Evolutionary conservation across 148 eudicot genomes (phyloP).

Genomic region (Selenicereus undatus): DNA sequence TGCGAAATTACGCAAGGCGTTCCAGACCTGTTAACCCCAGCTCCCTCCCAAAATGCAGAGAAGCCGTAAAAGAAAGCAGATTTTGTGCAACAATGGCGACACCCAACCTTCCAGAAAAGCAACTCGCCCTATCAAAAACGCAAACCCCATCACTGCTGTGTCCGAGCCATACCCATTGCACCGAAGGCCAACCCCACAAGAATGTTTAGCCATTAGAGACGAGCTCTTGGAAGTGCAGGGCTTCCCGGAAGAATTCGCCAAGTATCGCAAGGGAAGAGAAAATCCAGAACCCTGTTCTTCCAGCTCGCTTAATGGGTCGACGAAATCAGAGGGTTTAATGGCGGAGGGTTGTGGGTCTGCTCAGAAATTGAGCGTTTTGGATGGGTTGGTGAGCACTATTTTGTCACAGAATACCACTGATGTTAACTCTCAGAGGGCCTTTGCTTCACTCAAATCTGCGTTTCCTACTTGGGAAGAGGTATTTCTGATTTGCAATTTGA

Average conservation of each 20-base stretch:
- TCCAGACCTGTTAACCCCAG: no score
- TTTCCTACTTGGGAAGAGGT: slow-evolving; percentile 79
- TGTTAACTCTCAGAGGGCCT: slow-evolving; percentile 68
- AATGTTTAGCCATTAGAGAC: slow-evolving; percentile 57
- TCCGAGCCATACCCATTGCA: slow-evolving; percentile 50
- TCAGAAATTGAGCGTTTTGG: slow-evolving; percentile 62
- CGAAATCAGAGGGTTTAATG: slow-evolving; percentile 18
- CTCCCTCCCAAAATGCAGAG: slow-evolving; percentile 30
- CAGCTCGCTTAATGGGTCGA: slow-evolving; percentile 19
- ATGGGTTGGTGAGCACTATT: slow-evolving; percentile 61
- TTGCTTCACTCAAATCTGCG: slow-evolving; percentile 62
- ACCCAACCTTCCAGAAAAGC: slow-evolving; percentile 17
- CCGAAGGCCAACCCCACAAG: slow-evolving; percentile 61
- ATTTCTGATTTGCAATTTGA: slow-evolving; percentile 29
- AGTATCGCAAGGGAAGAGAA: slow-evolving; percentile 50
- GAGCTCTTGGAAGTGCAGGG: slow-evolving; percentile 63
- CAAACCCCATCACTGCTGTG: background rate
- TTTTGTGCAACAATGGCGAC: slow-evolving; percentile 8
- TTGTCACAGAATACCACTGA: slow-evolving; percentile 86
- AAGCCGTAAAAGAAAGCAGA: slow-evolving; percentile 44
- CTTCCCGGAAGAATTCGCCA: slow-evolving; percentile 65
- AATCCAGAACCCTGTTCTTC: slow-evolving; percentile 19
- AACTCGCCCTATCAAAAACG: slow-evolving; percentile 15
- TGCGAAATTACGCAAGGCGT: no score
- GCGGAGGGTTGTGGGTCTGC: slow-evolving; percentile 8